A percentile compares a stretch with the other conserved stretches of the same genome.
Evolutionary conservation across 208 protist genomes (phyloP).

Genomic region (Trypanosoma congolense): DNA sequence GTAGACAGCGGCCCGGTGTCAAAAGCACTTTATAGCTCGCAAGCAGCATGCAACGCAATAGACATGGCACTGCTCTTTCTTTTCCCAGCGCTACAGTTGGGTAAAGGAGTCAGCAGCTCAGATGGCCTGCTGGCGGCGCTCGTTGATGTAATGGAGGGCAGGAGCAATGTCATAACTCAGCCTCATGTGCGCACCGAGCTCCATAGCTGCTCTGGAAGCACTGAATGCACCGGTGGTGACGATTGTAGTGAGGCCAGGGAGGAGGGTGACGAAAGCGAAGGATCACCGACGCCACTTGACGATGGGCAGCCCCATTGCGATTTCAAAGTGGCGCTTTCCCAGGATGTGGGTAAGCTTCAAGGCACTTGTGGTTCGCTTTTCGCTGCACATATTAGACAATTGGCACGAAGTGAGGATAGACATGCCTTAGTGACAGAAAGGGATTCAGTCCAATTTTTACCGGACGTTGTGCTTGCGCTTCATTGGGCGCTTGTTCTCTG

Average conservation of each 20-base stretch:
- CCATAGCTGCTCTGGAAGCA: not conserved
- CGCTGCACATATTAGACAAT: slow-evolving; percentile 5
- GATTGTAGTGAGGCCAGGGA: slow-evolving; percentile 13
- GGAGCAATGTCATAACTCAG: not conserved
- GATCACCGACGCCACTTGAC: slow-evolving; percentile 18
- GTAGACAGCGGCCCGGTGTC: slow-evolving; percentile 19
- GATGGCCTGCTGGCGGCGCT: not conserved
- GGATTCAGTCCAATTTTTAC: slow-evolving; percentile 27
- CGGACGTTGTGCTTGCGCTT: slow-evolving; percentile 48
- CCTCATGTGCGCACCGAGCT: not conserved
- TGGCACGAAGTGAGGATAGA: slow-evolving; percentile 18
- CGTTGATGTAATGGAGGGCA: slow-evolving; percentile 4
- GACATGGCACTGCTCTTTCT: slow-evolving; percentile 34
- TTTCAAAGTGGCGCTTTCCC: slow-evolving; percentile 30
- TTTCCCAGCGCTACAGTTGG: slow-evolving; percentile 23
- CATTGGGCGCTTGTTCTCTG: slow-evolving; percentile 41
- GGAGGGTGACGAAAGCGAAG: slow-evolving; percentile 34
- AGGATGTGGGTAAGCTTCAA: slow-evolving; percentile 36
- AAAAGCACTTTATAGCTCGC: slow-evolving; percentile 40
- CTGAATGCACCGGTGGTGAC: not conserved
- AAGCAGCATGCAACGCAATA: slow-evolving; percentile 29
- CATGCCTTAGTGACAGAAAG: slow-evolving; percentile 15
- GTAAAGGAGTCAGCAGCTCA: slow-evolving; percentile 5
- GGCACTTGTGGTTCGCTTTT: slow-evolving; percentile 23
- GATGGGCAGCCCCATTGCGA: slow-evolving; percentile 35